A percentile compares a stretch with the other conserved stretches of the same genome.
Conservation (phyloP, 2,329 filamentous ascomycete species). For the Fusarium acutatum region DNA sequence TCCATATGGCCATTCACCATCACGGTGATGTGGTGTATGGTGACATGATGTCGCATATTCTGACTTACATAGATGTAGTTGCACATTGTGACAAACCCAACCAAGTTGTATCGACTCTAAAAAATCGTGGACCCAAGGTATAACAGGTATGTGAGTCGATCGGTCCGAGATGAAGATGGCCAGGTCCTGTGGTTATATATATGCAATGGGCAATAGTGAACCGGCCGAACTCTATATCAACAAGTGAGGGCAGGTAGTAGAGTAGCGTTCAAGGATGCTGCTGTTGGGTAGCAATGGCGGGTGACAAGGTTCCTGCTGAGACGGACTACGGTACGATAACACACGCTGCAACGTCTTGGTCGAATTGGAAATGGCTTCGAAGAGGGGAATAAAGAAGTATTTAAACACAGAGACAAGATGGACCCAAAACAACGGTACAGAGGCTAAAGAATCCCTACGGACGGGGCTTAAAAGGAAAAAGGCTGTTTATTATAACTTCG, state of each 20-base stretch:
- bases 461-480: slow-evolving; percentile 35
- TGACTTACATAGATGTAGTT: slow-evolving; percentile 59
- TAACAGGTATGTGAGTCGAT: background rate
- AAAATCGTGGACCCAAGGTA: background rate
- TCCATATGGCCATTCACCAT: background rate
- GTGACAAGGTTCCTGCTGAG: slow-evolving; percentile 8
- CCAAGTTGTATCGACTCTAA: background rate
- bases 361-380: slow-evolving; percentile 4
- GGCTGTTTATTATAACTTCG: slow-evolving; percentile 39
- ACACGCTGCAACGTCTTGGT: slow-evolving; percentile 18
- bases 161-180: background rate
- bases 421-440: slow-evolving; percentile 35
- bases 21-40: background rate
- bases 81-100: slow-evolving; percentile 52
- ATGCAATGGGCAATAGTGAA: background rate
- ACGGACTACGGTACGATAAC: slow-evolving; percentile 9
- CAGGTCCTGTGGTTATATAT: background rate
- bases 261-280: slow-evolving; percentile 1
- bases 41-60: background rate
- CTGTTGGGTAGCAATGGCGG: slow-evolving; percentile 13
- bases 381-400: slow-evolving; percentile 35
- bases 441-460: slow-evolving; percentile 31
- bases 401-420: slow-evolving; percentile 36
- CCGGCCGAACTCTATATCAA: slow-evolving; percentile 1
- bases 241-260: slow-evolving; percentile 2